A percentile compares a stretch with the other conserved stretches of the same genome.
These are phyloP conservation scores for Chytriomyces confervae DNA, from an alignment of 192 early-diverging fungal genomes.

Conservation along the genomic window DNA sequence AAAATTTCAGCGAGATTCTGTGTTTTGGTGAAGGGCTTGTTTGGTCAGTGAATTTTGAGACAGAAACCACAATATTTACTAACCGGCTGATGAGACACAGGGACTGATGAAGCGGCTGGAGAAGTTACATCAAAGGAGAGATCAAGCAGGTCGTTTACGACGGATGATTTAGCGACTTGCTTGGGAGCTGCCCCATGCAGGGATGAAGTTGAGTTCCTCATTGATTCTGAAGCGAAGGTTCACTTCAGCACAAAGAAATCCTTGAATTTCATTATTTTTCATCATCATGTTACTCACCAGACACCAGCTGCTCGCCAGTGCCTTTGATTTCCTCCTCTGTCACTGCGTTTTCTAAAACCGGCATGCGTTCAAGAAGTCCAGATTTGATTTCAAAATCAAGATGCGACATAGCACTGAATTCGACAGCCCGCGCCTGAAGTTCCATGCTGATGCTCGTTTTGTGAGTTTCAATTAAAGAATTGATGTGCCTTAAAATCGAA, in stretches of 20 bases:
- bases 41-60: not conserved
- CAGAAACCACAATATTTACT: not conserved
- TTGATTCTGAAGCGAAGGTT: not conserved
- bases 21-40: not conserved
- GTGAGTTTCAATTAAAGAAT: constrained; percentile 63
- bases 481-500: constrained; percentile 50
- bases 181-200: not conserved
- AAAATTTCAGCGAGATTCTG: constrained; percentile 23
- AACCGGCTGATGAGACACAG: not conserved
- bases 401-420: constrained; percentile 78
- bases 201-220: constrained; percentile 16
- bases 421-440: constrained; percentile 92
- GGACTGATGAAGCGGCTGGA: not conserved
- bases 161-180: not conserved
- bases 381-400: constrained; percentile 59
- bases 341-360: constrained; percentile 68
- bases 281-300: not conserved
- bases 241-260: not conserved
- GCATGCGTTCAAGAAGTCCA: constrained; percentile 83
- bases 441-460: constrained; percentile 82
- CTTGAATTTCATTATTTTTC: not conserved
- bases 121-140: constrained; percentile 19
- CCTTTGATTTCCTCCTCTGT: constrained; percentile 58
- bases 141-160: constrained; percentile 10
- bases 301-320: constrained; percentile 35